phyloP scores from a whole-genome alignment of 257 asterid species.

The Leonotis leonurus region DNA sequence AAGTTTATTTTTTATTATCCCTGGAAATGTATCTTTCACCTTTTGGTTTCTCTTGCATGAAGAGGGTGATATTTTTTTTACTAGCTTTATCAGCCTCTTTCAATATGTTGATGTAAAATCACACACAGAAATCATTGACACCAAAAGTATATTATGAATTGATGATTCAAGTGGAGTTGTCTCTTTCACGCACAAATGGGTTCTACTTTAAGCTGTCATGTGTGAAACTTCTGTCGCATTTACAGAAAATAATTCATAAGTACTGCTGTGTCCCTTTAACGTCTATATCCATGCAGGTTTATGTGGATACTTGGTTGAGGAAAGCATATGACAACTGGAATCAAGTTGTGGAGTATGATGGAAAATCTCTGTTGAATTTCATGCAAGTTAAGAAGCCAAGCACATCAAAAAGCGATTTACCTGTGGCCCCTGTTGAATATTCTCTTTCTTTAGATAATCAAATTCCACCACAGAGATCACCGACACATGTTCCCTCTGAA shows the following conservation, averaged over 20 bases:
- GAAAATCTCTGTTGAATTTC: slow-evolving; percentile 63
- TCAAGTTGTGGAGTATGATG: slow-evolving; percentile 92
- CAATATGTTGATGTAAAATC: not conserved
- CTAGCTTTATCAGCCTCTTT: not conserved
- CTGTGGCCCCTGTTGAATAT: slow-evolving; percentile 46
- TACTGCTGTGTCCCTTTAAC: not conserved
- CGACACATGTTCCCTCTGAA: slow-evolving; percentile 43
- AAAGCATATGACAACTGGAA: slow-evolving; percentile 92
- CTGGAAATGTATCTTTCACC: not conserved
- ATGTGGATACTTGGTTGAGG: slow-evolving; percentile 80
- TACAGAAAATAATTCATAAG: not conserved
- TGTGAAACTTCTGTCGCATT: not conserved
- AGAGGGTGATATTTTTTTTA: not conserved
- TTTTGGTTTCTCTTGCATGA: not conserved
- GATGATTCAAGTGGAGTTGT: not conserved
- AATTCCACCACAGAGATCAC: slow-evolving; percentile 46
- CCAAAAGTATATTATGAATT: not conserved
- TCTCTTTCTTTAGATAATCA: slow-evolving; percentile 53
- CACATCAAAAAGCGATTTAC: slow-evolving; percentile 40
- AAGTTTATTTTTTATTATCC: not conserved
- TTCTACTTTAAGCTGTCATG: not conserved
- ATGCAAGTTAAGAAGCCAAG: slow-evolving; percentile 53
- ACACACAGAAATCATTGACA: not conserved
- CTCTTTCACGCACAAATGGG: not conserved
- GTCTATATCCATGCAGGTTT: slow-evolving; percentile 37